These are phyloP conservation scores for Beta lomatogona DNA, from an alignment of 179 eudicot genomes.

Conservation along the genomic window DNA sequence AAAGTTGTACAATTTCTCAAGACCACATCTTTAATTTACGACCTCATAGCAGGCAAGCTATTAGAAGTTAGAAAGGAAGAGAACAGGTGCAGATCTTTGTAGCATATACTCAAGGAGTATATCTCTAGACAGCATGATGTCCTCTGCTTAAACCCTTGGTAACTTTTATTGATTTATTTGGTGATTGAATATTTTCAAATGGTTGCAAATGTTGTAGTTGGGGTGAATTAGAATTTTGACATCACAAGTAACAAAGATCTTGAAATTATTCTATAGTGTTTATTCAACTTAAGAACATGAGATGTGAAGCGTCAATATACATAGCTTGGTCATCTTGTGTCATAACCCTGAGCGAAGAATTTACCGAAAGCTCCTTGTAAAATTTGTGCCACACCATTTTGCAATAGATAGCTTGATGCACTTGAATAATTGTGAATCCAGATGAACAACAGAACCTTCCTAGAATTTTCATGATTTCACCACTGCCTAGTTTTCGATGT, in stretches of 20 bases:
- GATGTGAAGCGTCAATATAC: background rate
- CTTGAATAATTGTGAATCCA: background rate
- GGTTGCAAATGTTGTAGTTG: too few relatives aligned
- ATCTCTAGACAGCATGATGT: too few relatives aligned
- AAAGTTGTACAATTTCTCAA: too few relatives aligned
- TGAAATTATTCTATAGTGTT: background rate
- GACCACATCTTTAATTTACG: background rate
- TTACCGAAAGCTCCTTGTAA: too few relatives aligned
- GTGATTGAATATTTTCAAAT: background rate
- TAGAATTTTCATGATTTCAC: background rate
- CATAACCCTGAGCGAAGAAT: background rate
- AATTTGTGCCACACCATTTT: background rate
- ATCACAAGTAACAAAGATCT: background rate
- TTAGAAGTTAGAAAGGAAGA: background rate
- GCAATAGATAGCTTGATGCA: background rate
- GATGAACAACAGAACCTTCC: background rate
- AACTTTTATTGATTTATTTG: background rate
- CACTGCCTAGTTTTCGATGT: background rate
- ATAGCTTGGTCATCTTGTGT: background rate
- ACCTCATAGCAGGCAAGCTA: background rate
- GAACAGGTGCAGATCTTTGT: too few relatives aligned
- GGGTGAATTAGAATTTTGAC: background rate
- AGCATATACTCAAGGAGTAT: too few relatives aligned
- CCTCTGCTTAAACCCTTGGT: background rate
- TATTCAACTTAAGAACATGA: background rate